phyloP scores from a whole-genome alignment of 2,329 filamentous ascomycete genomes.

The Rosellinia necatrix region DNA sequence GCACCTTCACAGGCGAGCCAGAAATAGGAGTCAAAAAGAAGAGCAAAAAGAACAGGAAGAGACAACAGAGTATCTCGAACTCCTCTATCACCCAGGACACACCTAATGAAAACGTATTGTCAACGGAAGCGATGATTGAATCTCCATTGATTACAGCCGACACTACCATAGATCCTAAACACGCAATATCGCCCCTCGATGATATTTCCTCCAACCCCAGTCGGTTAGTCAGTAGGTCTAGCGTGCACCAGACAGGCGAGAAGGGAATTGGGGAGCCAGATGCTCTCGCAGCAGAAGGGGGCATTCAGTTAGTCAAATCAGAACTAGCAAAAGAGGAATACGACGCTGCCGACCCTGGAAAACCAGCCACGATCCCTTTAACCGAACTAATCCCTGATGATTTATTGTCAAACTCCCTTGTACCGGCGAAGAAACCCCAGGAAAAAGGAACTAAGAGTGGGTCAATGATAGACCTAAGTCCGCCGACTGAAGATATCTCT shows the following conservation, averaged over 20 bases:
- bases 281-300: neutral
- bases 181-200: conserved; percentile 10
- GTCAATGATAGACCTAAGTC: conserved; percentile 16
- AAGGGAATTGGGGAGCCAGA: conserved; percentile 16
- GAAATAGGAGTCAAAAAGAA: conserved; percentile 40
- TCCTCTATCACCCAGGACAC: conserved; percentile 9
- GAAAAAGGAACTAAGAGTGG: conserved; percentile 28
- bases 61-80: conserved; percentile 28
- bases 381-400: conserved; percentile 21
- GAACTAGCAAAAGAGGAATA: conserved; percentile 8
- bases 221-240: conserved; percentile 31
- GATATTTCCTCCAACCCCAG: conserved; percentile 20
- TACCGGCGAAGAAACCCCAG: conserved; percentile 30
- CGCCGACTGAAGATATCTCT: conserved; percentile 15
- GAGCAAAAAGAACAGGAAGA: conserved; percentile 41
- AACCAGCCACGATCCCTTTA: conserved; percentile 9
- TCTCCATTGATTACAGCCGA: neutral
- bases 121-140: conserved; percentile 12
- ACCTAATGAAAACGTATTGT: neutral
- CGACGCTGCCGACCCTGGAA: conserved; percentile 5
- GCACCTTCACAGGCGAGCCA: conserved; percentile 35
- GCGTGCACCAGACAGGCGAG: conserved; percentile 33
- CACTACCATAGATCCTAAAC: conserved; percentile 10
- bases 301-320: neutral
- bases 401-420: conserved; percentile 19